These are phyloP conservation scores for Nectriaceae sp. DNA, from an alignment of 2,329 filamentous ascomycete genomes.

Conservation along the genomic window DNA sequence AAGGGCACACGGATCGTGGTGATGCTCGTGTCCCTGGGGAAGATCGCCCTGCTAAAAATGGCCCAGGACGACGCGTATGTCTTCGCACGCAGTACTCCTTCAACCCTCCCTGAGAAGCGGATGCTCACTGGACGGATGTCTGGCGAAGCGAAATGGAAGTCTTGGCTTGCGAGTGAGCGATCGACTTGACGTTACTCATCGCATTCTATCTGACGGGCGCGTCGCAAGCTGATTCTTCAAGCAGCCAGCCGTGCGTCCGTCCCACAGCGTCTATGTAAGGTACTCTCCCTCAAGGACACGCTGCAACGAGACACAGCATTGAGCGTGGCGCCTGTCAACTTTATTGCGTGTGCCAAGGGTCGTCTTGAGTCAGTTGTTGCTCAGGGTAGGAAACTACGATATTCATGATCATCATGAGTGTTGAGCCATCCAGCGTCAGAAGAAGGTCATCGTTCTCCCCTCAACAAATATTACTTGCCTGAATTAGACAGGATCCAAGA, in stretches of 20 bases:
- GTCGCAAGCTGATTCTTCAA: not conserved
- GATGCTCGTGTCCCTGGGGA: no score
- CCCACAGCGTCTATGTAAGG: no score
- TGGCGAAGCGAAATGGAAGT: not conserved
- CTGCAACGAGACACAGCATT: not conserved
- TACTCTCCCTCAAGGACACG: no score
- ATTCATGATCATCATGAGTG: not conserved
- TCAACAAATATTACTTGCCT: no score
- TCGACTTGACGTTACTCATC: not conserved
- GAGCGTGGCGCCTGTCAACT: conserved; percentile 1
- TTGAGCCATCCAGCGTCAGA: not conserved
- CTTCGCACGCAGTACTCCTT: no score
- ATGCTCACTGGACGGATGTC: no score
- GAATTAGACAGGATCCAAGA: no score
- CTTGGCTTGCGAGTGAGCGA: not conserved
- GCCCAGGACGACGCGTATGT: no score
- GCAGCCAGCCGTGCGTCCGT: no score
- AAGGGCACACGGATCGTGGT: no score
- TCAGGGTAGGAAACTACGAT: not conserved
- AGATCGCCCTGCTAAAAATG: no score
- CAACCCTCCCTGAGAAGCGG: no score
- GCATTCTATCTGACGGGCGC: not conserved
- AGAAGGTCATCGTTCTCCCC: not conserved
- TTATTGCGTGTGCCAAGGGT: not conserved
- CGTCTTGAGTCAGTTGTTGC: not conserved